Evolutionary conservation across 257 asterid species (phyloP).

Genomic region (Solanum boliviense): DNA sequence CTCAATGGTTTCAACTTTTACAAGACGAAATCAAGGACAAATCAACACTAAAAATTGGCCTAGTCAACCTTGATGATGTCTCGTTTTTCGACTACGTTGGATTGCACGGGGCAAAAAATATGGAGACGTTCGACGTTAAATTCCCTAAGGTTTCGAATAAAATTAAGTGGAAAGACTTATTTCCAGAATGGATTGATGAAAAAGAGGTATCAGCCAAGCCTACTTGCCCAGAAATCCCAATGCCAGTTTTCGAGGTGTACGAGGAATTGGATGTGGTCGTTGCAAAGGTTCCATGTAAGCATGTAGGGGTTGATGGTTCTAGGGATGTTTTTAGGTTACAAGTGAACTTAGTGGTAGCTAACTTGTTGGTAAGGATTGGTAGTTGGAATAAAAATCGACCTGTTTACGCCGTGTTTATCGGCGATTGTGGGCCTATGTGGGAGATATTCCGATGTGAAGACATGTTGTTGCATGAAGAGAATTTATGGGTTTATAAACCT

Average conservation of each 20-base stretch:
- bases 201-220: neutral
- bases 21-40: neutral
- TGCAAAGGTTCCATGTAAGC: conserved; percentile 39
- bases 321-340: conserved; percentile 71
- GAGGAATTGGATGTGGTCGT: conserved; percentile 43
- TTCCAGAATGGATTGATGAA: conserved; percentile 50
- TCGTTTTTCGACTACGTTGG: neutral
- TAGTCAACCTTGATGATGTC: conserved; percentile 8
- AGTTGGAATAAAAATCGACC: conserved; percentile 14
- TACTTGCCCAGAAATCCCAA: conserved; percentile 48
- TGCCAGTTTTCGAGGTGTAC: conserved; percentile 40
- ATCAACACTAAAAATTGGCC: conserved; percentile 12
- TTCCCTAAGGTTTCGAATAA: conserved; percentile 17
- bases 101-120: neutral
- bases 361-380: conserved; percentile 46
- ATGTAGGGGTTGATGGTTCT: conserved; percentile 5
- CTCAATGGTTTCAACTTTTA: conserved; percentile 14
- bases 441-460: conserved; percentile 79
- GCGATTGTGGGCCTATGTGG: conserved; percentile 57
- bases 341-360: conserved; percentile 63
- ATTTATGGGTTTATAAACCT: conserved; percentile 43
- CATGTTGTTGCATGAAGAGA: conserved; percentile 32
- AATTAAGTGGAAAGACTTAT: conserved; percentile 40
- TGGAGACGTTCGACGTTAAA: conserved; percentile 9
- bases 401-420: conserved; percentile 46